These are phyloP conservation scores for Melanogaster broomeanus DNA, from an alignment of 768 basidiomycete genomes.

Conservation along the genomic window DNA sequence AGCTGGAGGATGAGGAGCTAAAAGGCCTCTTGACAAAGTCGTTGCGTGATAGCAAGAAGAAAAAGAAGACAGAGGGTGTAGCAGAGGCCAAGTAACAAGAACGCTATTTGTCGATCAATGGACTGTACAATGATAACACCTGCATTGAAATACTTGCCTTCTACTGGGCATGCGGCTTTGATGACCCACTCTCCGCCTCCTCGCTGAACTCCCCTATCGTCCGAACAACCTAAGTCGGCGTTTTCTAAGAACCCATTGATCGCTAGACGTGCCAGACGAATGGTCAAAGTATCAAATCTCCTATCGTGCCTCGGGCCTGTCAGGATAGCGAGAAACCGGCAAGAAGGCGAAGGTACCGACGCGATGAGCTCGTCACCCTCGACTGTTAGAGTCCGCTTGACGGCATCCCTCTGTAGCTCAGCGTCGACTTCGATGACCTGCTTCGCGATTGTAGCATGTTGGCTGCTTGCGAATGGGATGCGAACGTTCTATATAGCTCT, in stretches of 20 bases:
- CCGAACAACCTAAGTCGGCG: constrained; percentile 78
- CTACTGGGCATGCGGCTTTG: constrained; percentile 9
- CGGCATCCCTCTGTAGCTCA: constrained; percentile 80
- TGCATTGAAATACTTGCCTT: constrained; percentile 11
- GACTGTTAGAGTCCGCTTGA: constrained; percentile 68
- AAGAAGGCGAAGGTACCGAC: constrained; percentile 48
- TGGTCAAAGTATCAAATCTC: constrained; percentile 73
- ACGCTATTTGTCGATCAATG: constrained; percentile 16
- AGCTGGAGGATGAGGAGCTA: constrained; percentile 84
- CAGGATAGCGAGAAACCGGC: neutral
- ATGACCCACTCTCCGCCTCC: constrained; percentile 45
- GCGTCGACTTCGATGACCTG: constrained; percentile 85
- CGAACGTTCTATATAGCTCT: constrained; percentile 54
- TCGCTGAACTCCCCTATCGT: constrained; percentile 82
- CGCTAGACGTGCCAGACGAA: constrained; percentile 82
- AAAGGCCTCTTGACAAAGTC: constrained; percentile 77
- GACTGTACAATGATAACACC: constrained; percentile 14
- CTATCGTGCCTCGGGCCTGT: constrained; percentile 36
- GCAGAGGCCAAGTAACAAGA: constrained; percentile 28
- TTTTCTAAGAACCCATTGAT: constrained; percentile 90
- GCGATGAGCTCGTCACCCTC: constrained; percentile 71
- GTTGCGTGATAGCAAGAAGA: constrained; percentile 90
- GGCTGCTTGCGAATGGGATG: constrained; percentile 72
- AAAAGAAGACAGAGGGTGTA: constrained; percentile 71
- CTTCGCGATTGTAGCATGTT: constrained; percentile 81